Conservation (phyloP, 2,329 filamentous ascomycete genomes). For the Aspergillus chevalieri region DNA sequence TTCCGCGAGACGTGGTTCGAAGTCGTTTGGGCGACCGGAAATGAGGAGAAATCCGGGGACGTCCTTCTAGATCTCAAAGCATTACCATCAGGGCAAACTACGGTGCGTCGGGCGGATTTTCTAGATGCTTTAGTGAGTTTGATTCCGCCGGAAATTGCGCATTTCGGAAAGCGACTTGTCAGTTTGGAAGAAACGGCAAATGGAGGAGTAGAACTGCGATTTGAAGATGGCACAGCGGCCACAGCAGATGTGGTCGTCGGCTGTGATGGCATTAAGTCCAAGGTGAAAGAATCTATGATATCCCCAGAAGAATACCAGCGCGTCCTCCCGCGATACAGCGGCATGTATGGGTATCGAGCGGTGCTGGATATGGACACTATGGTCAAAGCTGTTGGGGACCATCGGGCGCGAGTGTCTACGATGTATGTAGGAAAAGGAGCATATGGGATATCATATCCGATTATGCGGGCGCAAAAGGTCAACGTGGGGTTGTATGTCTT, state of each 20-base stretch:
- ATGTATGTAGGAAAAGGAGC: conserved; percentile 26
- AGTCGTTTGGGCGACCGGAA: conserved; percentile 21
- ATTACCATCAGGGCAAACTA: conserved; percentile 25
- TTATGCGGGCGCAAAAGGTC: conserved; percentile 27
- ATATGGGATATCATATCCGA: conserved; percentile 30
- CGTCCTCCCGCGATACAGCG: conserved; percentile 22
- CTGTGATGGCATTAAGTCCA: conserved; percentile 31
- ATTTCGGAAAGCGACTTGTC: conserved; percentile 29
- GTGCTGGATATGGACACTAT: conserved; percentile 30
- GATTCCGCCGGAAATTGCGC: conserved; percentile 22
- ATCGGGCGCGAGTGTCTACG: conserved; percentile 22
- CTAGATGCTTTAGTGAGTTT: conserved; percentile 26
- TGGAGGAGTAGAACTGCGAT: conserved; percentile 15
- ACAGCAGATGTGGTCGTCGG: conserved; percentile 29
- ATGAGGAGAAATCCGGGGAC: conserved; percentile 14
- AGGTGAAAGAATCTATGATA: conserved; percentile 23
- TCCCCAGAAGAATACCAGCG: conserved; percentile 14
- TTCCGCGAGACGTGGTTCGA: conserved; percentile 30
- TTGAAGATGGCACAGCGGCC: conserved; percentile 26
- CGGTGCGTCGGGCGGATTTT: conserved; percentile 28
- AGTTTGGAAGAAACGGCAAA: conserved; percentile 10
- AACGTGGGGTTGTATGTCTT: conserved; percentile 27
- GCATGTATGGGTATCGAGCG: conserved; percentile 31
- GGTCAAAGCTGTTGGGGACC: conserved; percentile 27
- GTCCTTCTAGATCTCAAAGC: conserved; percentile 26